Base-by-base conservation (phyloP, 768 basidiomycete genomes). In the Dioszegia crocea region DNA sequence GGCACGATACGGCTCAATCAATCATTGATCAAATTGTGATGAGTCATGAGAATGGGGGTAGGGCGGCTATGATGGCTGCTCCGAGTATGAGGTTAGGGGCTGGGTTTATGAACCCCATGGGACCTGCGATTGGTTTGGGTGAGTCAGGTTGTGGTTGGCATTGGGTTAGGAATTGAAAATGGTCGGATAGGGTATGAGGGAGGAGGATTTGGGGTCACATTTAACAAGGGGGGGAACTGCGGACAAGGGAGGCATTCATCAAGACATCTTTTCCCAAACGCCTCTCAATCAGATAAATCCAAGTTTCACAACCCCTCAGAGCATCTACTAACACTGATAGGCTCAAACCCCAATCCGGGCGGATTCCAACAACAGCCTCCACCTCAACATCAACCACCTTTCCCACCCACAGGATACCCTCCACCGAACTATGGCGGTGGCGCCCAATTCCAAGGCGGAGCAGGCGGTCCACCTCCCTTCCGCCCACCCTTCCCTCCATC, bases 1-100 rank as follows among this genome's bases (percentile, higher is more conserved):
- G 80, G 56, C 91, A 97, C 78, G 93, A 98, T 83, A 94, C 94
- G 78, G 93, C 94, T 17, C 96, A 99, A 78, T 91, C 80, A 69
- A 91, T 98, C 76, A 98, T 99, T 75, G 94, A 99, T 83, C 90
- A 94, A 78, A 98, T 99, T 78, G 93, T 91, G 36, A 86, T 88
- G 21, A 86, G 88, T 24, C 96, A 94, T 72, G 94, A 98, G 78
- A 83, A 83, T 27, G 85, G 88, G 41, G 65, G 71, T 31, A 60
- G 70, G 59, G 48, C 59, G 11, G 56, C 57, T 48, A 69, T 69
- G 70, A 65, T 68, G 62, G 66, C 66, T 21, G 68, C 68, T 26
- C 68, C 71, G 24, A 64, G 62, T 45, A 74, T 74, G 73, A 61
- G 72, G 31, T 21, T 74, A 19, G 72, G 72, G 29, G 67, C 70